A percentile compares a stretch with the other conserved stretches of the same genome.
Conservation (phyloP, 2,329 filamentous ascomycete genomes). For the Sporothrix dimorphospora region DNA sequence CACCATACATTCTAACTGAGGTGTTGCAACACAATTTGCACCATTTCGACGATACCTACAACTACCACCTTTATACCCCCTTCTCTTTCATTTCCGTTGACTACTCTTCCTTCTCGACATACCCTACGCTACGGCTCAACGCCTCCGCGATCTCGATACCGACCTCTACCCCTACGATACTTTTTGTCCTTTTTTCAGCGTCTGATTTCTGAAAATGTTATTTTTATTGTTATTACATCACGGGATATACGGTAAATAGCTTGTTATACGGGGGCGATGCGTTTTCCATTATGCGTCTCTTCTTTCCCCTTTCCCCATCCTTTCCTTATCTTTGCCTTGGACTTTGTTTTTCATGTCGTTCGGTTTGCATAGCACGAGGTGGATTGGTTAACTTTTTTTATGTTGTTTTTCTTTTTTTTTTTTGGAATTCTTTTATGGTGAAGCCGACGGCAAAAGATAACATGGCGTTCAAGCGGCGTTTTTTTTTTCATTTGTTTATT, state of each 20-base stretch:
- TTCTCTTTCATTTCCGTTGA: no score
- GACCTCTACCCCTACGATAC: neutral
- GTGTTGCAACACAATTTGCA: neutral
- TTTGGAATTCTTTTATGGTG: slow-evolving; percentile 1
- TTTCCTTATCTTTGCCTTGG: neutral
- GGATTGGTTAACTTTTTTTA: slow-evolving; percentile 21
- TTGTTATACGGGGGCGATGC: slow-evolving; percentile 9
- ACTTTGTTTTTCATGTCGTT: slow-evolving; percentile 9
- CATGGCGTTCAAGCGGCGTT: slow-evolving; percentile 18
- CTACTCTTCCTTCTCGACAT: neutral
- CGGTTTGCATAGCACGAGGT: slow-evolving; percentile 26
- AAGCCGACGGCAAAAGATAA: slow-evolving; percentile 8
- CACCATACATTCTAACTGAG: neutral
- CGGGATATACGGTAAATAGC: slow-evolving; percentile 16
- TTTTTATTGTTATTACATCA: neutral
- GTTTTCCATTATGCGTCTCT: neutral
- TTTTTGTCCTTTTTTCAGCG: neutral
- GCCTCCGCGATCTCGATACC: neutral
- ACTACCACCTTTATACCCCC: neutral
- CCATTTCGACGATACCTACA: neutral
- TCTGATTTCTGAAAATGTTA: slow-evolving; percentile 8
- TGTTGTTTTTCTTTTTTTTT: neutral
- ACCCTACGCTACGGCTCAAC: neutral
- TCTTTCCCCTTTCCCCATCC: neutral
- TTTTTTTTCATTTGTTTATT: neutral